phyloP scores from a whole-genome alignment of 768 basidiomycete species.

The Mycena filopes region DNA sequence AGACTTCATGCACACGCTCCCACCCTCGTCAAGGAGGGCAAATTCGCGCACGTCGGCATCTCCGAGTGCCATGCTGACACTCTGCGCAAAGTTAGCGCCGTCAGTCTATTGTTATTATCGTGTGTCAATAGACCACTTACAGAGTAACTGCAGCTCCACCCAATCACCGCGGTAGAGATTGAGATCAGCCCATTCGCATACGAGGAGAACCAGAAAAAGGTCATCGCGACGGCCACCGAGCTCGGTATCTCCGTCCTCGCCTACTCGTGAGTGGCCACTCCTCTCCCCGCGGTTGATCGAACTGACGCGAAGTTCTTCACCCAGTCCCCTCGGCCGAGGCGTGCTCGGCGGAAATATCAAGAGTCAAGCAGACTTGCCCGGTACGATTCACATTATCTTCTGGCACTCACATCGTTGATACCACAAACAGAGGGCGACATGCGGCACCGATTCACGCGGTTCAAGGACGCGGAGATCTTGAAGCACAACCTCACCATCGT shows the following conservation, averaged over 20 bases:
- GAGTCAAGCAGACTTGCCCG: conserved; percentile 46
- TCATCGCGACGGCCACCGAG: conserved; percentile 63
- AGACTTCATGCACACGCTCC: conserved; percentile 54
- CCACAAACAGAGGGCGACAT: conserved; percentile 48
- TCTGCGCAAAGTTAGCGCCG: conserved; percentile 49
- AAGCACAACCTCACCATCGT: conserved; percentile 57
- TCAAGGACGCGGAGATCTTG: conserved; percentile 60
- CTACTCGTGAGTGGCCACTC: conserved; percentile 59
- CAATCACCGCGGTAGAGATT: conserved; percentile 71
- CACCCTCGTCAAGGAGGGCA: conserved; percentile 62
- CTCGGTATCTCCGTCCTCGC: conserved; percentile 69
- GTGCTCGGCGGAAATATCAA: conserved; percentile 64
- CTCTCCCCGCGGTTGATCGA: background rate
- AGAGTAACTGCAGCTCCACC: conserved; percentile 62
- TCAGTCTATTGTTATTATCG: conserved; percentile 36
- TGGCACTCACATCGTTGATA: background rate
- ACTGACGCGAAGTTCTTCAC: conserved; percentile 2
- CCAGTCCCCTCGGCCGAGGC: conserved; percentile 64
- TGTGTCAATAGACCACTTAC: no score
- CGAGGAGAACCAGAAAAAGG: conserved; percentile 62
- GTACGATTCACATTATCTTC: conserved; percentile 19
- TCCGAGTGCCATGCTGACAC: conserved; percentile 64
- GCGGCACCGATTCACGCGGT: conserved; percentile 51
- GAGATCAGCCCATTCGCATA: conserved; percentile 74
- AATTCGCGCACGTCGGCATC: conserved; percentile 69